Conservation (phyloP, 345 rosid genomes). For the Eucalyptus cloeziana region DNA sequence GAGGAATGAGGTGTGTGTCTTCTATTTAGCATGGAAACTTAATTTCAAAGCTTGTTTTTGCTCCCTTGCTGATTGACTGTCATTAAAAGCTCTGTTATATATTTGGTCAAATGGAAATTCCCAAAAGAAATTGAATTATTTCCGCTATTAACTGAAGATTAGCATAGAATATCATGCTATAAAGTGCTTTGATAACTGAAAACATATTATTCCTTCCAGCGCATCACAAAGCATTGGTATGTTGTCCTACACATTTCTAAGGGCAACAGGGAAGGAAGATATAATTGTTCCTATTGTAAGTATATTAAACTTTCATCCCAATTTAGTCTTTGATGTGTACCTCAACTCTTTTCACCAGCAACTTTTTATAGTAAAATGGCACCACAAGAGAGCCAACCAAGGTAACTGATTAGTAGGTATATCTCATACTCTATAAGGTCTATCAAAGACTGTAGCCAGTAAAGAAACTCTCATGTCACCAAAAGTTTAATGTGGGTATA, state of each 20-base stretch:
- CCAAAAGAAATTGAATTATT: neutral
- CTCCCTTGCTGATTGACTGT: neutral
- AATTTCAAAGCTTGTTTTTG: neutral
- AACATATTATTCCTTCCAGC: slow-evolving; percentile 3
- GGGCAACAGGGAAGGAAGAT: slow-evolving; percentile 50
- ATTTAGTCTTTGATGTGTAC: neutral
- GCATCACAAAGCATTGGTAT: slow-evolving; percentile 52
- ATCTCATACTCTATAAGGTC: neutral
- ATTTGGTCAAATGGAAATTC: neutral
- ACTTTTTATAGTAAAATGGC: neutral
- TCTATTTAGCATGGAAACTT: neutral
- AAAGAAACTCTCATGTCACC: neutral
- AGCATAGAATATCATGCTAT: neutral
- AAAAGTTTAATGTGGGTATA: neutral
- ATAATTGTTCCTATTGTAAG: slow-evolving; percentile 77
- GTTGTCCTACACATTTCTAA: slow-evolving; percentile 64
- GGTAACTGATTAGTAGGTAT: neutral
- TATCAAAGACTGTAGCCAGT: neutral
- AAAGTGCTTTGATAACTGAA: neutral
- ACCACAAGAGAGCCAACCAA: neutral
- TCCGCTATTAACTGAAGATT: neutral
- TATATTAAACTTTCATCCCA: neutral
- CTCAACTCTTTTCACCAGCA: neutral
- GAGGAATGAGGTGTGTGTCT: slow-evolving; percentile 35
- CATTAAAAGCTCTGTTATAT: neutral